Percentiles rank a stretch among this genome's conserved stretches.
Evolutionary conservation across 2,329 filamentous ascomycete genomes (phyloP).

Genomic region (Alternaria arbusti): DNA sequence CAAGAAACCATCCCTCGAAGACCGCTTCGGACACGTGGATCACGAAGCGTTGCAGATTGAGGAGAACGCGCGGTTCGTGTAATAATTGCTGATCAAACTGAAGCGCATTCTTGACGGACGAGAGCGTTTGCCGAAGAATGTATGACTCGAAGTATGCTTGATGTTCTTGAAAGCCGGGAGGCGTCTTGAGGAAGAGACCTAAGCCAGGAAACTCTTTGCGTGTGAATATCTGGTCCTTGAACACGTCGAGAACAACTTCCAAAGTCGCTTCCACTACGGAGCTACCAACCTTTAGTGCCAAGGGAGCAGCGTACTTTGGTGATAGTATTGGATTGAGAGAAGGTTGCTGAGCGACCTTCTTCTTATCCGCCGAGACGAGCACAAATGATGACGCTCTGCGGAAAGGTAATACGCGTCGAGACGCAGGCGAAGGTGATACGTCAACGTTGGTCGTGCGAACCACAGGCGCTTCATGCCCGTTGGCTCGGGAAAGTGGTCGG

Average conservation of each 20-base stretch:
- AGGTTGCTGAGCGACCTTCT: conserved; percentile 62
- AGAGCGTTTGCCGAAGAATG: conserved; percentile 76
- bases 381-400: conserved; percentile 90
- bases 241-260: conserved; percentile 78
- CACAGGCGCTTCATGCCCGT: conserved; percentile 66
- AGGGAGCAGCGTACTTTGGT: conserved; percentile 59
- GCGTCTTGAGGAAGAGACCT: conserved; percentile 82
- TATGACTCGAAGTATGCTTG: conserved; percentile 96
- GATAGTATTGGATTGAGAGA: conserved; percentile 69
- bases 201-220: conserved; percentile 93
- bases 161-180: conserved; percentile 91
- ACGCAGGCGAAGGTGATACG: conserved; percentile 37
- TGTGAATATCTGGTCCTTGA: conserved; percentile 82
- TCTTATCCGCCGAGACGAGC: conserved; percentile 75
- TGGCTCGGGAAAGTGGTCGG: conserved; percentile 71
- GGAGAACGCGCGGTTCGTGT: conserved; percentile 81
- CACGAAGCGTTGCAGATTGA: conserved; percentile 83
- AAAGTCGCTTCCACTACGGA: conserved; percentile 77
- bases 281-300: conserved; percentile 64
- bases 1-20: conserved; percentile 95
- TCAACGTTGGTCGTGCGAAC: conserved; percentile 73
- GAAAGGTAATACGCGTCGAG: conserved; percentile 65
- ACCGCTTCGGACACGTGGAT: conserved; percentile 86
- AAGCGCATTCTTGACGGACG: conserved; percentile 72
- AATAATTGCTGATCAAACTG: conserved; percentile 74